Conservation (phyloP, 495 filamentous ascomycete species). For the Podospora sp. region DNA sequence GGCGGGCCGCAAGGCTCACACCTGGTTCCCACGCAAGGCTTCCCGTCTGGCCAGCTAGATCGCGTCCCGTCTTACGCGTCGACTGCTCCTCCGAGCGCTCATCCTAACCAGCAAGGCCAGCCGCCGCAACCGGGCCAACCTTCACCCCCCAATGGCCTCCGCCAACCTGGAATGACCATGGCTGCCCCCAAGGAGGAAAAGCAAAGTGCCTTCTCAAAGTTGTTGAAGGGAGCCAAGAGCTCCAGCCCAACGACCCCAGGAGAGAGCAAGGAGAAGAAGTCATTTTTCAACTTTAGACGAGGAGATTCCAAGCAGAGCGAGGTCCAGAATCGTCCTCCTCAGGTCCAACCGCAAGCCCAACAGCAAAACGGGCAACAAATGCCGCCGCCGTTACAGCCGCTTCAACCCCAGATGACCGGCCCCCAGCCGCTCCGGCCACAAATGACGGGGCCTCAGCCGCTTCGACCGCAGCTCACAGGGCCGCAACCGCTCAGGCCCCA, state of each 20-base stretch:
- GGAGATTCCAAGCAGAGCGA: constrained; percentile 28
- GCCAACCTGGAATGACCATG: constrained; percentile 13
- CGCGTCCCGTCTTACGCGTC: not conserved
- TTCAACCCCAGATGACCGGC: constrained; percentile 16
- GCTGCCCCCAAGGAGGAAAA: constrained; percentile 29
- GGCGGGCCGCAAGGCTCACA: not conserved
- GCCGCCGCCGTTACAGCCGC: not conserved
- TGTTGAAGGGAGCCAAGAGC: constrained; percentile 33
- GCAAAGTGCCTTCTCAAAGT: constrained; percentile 39
- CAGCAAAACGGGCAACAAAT: constrained; percentile 10
- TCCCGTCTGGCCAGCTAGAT: not conserved
- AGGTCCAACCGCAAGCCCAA: constrained; percentile 19
- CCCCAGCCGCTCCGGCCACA: constrained; percentile 13
- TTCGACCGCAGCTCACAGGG: constrained; percentile 7
- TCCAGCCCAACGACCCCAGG: constrained; percentile 6
- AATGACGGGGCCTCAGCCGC: constrained; percentile 7
- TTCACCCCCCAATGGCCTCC: constrained; percentile 7
- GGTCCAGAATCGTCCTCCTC: constrained; percentile 14
- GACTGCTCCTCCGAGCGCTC: not conserved
- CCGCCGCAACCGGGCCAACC: not conserved
- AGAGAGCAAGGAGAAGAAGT: constrained; percentile 31
- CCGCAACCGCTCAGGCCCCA: not conserved
- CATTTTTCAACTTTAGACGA: constrained; percentile 41
- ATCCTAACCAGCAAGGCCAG: not conserved
- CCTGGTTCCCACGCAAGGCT: not conserved